Percentiles rank a stretch among this genome's conserved stretches.
Evolutionary conservation across 1,284 basidiomycete genomes (phyloP).

Genomic region (Abortiporus biennis): DNA sequence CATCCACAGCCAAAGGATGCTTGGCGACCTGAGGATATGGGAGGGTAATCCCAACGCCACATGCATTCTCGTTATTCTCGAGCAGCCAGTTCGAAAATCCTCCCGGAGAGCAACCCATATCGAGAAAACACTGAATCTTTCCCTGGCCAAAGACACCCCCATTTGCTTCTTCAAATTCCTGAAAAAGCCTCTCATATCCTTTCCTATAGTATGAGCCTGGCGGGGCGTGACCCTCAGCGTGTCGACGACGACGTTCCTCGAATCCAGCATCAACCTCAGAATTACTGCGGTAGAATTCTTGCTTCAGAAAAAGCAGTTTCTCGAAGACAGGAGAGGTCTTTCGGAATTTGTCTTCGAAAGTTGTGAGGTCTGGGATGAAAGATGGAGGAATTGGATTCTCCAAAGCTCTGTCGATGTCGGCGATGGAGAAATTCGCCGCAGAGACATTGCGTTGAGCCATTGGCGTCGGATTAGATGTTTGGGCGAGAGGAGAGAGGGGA

Average conservation of each 20-base stretch:
- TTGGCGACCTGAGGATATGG: slow-evolving; percentile 11
- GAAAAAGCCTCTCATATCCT: slow-evolving; percentile 1
- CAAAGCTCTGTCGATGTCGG: too few species aligned
- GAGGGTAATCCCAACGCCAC: slow-evolving; percentile 15
- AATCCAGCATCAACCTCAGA: not conserved
- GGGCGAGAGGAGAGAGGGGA: too few species aligned
- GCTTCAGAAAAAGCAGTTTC: slow-evolving; percentile 2
- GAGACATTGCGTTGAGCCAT: too few species aligned
- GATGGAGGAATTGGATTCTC: too few species aligned
- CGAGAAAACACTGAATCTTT: slow-evolving; percentile 13
- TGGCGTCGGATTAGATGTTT: too few species aligned
- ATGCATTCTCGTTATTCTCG: slow-evolving; percentile 10
- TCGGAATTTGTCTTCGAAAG: slow-evolving; percentile 1
- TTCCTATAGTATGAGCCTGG: too few species aligned
- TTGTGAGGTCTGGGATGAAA: too few species aligned
- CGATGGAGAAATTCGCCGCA: too few species aligned
- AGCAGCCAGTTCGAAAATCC: slow-evolving; percentile 17
- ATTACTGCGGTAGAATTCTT: slow-evolving; percentile 3
- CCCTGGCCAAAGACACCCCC: slow-evolving; percentile 1
- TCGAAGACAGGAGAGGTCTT: not conserved
- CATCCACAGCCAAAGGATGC: slow-evolving; percentile 5
- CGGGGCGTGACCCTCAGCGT: too few species aligned
- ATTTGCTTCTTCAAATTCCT: not conserved
- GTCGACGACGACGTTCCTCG: too few species aligned
- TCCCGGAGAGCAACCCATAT: slow-evolving; percentile 18